Conservation (phyloP, 2,329 filamentous ascomycete species). For the Arachnopeziza araneosa region DNA sequence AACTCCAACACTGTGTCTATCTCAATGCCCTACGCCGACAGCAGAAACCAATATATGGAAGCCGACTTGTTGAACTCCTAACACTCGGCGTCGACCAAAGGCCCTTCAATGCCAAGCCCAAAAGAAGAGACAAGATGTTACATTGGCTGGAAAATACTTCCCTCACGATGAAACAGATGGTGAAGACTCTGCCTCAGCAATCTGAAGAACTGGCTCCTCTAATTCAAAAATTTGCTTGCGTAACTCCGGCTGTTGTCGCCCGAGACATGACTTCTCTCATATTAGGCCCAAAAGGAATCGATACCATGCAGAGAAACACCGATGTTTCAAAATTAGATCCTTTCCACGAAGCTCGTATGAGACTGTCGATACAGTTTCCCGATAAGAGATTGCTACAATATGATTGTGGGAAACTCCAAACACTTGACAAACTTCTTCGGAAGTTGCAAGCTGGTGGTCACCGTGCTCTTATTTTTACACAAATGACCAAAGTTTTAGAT, state of each 20-base stretch:
- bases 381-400: constrained; percentile 95
- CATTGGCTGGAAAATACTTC: constrained; percentile 73
- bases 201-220: constrained; percentile 66
- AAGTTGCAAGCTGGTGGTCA: constrained; percentile 85
- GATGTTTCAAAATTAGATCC: constrained; percentile 64
- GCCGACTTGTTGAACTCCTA: constrained; percentile 68
- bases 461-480: constrained; percentile 94
- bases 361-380: constrained; percentile 90
- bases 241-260: constrained; percentile 84
- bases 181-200: constrained; percentile 70
- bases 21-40: constrained; percentile 77
- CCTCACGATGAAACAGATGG: constrained; percentile 55
- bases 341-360: constrained; percentile 90
- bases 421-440: constrained; percentile 78
- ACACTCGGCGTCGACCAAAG: constrained; percentile 57
- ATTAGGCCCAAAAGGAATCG: constrained; percentile 54
- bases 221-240: constrained; percentile 84
- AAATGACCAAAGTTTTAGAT: constrained; percentile 98
- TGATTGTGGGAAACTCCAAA: constrained; percentile 94
- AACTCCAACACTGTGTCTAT: constrained; percentile 75
- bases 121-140: constrained; percentile 56
- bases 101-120: constrained; percentile 55
- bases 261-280: constrained; percentile 66
- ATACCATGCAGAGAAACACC: constrained; percentile 51
- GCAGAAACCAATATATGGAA: constrained; percentile 75